Percentiles rank a stretch among this genome's conserved stretches.
Evolutionary conservation across 129 eudicot genomes (phyloP).

Genomic region (Centaurea solstitialis): DNA sequence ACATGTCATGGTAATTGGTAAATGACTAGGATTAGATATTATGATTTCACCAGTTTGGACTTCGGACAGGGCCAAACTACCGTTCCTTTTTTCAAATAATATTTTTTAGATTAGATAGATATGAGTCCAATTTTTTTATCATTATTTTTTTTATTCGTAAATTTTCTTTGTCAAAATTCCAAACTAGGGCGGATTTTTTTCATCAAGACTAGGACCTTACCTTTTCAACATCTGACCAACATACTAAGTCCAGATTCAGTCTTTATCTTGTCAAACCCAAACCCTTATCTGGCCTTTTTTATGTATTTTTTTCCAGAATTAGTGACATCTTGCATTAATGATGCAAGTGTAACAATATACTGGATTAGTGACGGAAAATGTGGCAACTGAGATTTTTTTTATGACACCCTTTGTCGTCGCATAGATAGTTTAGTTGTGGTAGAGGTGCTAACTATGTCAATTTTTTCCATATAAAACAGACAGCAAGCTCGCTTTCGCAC

Average conservation of each 20-base stretch:
- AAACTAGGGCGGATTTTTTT: too few species aligned
- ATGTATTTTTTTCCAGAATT: too few species aligned
- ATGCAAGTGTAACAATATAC: neutral
- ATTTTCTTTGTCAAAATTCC: too few species aligned
- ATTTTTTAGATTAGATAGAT: neutral
- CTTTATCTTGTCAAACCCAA: neutral
- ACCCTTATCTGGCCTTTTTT: neutral
- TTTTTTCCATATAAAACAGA: conserved; percentile 5
- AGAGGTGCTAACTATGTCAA: neutral
- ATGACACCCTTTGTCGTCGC: neutral
- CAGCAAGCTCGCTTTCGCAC: conserved; percentile 37
- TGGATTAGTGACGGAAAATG: neutral
- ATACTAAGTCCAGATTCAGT: neutral
- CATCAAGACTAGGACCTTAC: neutral
- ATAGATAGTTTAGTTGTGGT: neutral
- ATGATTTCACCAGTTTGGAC: too few species aligned
- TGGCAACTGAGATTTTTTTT: neutral
- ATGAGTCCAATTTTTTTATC: neutral
- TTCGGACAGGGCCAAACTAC: neutral
- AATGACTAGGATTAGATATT: too few species aligned
- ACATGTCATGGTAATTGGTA: too few species aligned
- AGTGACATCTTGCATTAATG: neutral
- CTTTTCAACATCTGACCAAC: neutral
- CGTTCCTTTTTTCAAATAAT: neutral
- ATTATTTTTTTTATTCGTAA: too few species aligned